phyloP scores from a whole-genome alignment of 2,329 filamentous ascomycete species.

The Pyrenophora tritici-repentis region DNA sequence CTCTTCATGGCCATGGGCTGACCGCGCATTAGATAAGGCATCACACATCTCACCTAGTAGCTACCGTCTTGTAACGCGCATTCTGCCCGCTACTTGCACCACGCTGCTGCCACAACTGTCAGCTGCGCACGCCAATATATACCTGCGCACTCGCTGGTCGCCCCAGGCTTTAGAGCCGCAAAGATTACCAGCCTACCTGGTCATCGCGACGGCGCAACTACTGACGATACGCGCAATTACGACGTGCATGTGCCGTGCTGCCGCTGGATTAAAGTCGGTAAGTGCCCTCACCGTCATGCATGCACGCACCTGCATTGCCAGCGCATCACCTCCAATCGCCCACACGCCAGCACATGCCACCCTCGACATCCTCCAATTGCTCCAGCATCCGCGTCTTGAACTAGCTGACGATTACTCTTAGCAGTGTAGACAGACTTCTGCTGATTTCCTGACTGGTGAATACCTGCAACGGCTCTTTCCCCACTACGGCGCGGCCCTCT shows the following conservation, averaged over 20 bases:
- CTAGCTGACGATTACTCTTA: constrained; percentile 45
- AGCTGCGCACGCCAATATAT: constrained; percentile 40
- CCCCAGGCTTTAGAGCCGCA: constrained; percentile 30
- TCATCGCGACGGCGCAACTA: constrained; percentile 34
- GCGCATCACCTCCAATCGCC: constrained; percentile 51
- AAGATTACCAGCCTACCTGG: constrained; percentile 15
- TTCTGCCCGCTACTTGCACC: constrained; percentile 25
- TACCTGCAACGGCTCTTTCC: constrained; percentile 39
- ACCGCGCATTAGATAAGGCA: constrained; percentile 23
- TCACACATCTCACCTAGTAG: constrained; percentile 27
- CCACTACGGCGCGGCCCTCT: constrained; percentile 46
- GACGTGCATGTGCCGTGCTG: constrained; percentile 38
- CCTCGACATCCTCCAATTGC: constrained; percentile 47
- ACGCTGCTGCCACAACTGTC: constrained; percentile 25
- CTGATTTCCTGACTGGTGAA: constrained; percentile 42
- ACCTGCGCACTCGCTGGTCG: constrained; percentile 23
- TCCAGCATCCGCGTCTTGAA: constrained; percentile 33
- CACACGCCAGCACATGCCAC: constrained; percentile 46
- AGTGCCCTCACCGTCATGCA: constrained; percentile 44
- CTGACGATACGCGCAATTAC: constrained; percentile 31
- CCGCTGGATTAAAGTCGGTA: constrained; percentile 45
- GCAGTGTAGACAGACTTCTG: constrained; percentile 36
- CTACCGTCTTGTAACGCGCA: constrained; percentile 28
- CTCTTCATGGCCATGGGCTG: constrained; percentile 30
- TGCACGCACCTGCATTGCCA: constrained; percentile 52